phyloP scores from a whole-genome alignment of 1,139 yeast species.

The Pneumocystis wakefieldiae region DNA sequence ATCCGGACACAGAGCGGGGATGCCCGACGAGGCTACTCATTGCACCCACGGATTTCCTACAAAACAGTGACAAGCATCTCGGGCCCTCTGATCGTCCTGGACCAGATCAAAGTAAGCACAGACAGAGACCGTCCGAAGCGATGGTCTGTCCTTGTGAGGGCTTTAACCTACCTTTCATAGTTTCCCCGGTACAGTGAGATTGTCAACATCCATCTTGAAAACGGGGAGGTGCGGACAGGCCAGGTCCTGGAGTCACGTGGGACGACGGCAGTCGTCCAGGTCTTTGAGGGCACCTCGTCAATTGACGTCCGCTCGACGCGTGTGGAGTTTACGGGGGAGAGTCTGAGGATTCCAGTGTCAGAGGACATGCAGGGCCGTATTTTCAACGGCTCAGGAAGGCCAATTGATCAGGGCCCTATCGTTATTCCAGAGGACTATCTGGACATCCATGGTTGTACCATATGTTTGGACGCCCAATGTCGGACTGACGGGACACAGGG shows the following conservation, averaged over 20 bases:
- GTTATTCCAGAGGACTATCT: slow-evolving; percentile 96
- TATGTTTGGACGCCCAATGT: not conserved
- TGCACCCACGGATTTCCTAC: not conserved
- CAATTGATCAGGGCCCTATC: slow-evolving; percentile 95
- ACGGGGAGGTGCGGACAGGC: slow-evolving; percentile 87
- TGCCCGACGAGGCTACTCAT: not conserved
- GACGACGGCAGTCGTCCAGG: slow-evolving; percentile 87
- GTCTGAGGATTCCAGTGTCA: slow-evolving; percentile 81
- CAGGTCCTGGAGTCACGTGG: slow-evolving; percentile 97
- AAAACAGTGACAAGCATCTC: slow-evolving; percentile 19
- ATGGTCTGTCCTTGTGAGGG: no score
- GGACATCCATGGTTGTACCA: slow-evolving; percentile 65
- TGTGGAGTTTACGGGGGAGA: slow-evolving; percentile 93
- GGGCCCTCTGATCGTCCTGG: slow-evolving; percentile 93
- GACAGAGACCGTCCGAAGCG: no score
- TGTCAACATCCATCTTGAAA: slow-evolving; percentile 90
- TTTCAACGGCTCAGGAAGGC: slow-evolving; percentile 97
- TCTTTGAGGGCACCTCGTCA: slow-evolving; percentile 66
- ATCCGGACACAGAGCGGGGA: not conserved
- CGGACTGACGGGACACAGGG: not conserved
- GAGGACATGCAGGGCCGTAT: slow-evolving; percentile 97
- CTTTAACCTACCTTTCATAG: slow-evolving; percentile 13
- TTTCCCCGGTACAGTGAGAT: slow-evolving; percentile 93
- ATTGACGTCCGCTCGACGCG: slow-evolving; percentile 94
- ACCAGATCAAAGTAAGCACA: slow-evolving; percentile 50